Percentiles rank a stretch among this genome's conserved stretches.
These are phyloP conservation scores for Lactarius sp. DNA, from an alignment of 768 basidiomycete species.

Conservation along the genomic window DNA sequence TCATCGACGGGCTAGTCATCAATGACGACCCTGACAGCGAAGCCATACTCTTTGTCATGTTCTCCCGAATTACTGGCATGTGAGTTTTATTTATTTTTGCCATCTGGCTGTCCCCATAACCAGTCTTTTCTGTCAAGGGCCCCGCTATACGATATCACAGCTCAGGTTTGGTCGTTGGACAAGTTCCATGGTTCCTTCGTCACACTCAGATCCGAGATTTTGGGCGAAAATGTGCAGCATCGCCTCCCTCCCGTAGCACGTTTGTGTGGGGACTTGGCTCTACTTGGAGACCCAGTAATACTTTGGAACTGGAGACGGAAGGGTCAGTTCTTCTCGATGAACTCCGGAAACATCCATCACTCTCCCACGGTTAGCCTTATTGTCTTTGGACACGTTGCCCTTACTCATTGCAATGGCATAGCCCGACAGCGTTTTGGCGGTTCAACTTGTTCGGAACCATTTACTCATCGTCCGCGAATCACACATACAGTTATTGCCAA, in stretches of 20 bases:
- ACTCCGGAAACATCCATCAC: constrained; percentile 15
- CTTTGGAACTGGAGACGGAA: constrained; percentile 24
- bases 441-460: constrained; percentile 30
- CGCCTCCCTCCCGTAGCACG: constrained; percentile 17
- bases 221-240: constrained; percentile 6
- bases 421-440: constrained; percentile 29
- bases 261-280: constrained; percentile 22
- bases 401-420: background rate
- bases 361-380: constrained; percentile 22
- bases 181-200: constrained; percentile 33
- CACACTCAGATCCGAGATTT: constrained; percentile 6
- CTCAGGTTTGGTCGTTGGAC: constrained; percentile 30
- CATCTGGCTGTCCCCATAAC: background rate
- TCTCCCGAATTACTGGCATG: constrained; percentile 4
- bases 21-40: constrained; percentile 31
- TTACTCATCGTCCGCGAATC: constrained; percentile 31
- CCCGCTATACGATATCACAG: constrained; percentile 11
- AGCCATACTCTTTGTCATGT: constrained; percentile 28
- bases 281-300: constrained; percentile 24
- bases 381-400: background rate
- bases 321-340: constrained; percentile 20
- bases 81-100: background rate
- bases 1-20: constrained; percentile 30
- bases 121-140: background rate
- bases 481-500: constrained; percentile 27